Conservation (phyloP, 2,329 filamentous ascomycete species). For the Diaporthe capsici region DNA sequence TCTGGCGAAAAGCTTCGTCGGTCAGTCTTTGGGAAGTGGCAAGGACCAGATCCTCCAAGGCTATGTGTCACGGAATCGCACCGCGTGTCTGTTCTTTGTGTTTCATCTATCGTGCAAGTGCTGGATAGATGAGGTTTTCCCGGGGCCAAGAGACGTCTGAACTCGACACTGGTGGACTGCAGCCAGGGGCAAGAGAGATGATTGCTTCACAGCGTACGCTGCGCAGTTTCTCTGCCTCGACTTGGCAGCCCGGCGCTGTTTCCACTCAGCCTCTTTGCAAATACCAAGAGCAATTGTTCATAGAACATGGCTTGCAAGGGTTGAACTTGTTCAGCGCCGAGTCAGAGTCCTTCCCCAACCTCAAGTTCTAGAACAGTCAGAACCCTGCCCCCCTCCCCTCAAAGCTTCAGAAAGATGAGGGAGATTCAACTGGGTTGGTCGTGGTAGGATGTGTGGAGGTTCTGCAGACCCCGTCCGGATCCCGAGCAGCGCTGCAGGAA, state of each 20-base stretch:
- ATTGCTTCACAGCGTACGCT: not conserved
- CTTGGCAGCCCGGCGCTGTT: not conserved
- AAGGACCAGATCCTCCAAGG: not conserved
- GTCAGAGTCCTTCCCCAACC: not conserved
- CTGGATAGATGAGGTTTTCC: slow-evolving; percentile 4
- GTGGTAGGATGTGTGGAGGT: not conserved
- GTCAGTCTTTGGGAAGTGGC: not conserved
- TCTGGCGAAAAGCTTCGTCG: slow-evolving; percentile 4
- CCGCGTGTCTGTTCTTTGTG: not conserved
- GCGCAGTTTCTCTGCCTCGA: not conserved
- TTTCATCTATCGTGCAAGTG: slow-evolving; percentile 19
- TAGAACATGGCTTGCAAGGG: not conserved
- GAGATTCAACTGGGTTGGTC: not conserved
- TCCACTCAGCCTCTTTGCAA: not conserved
- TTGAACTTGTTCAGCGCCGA: not conserved
- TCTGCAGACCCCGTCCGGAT: not conserved
- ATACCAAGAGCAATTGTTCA: not conserved
- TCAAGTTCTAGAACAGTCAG: not conserved
- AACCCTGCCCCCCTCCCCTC: slow-evolving; percentile 2
- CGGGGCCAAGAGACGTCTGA: not conserved
- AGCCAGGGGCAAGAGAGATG: not conserved
- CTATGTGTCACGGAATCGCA: not conserved
- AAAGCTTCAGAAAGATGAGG: slow-evolving; percentile 4
- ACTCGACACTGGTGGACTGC: not conserved
- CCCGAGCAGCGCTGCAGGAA: not conserved